These are phyloP conservation scores for Tardiomyces depauwii DNA, from an alignment of 1,139 yeast genomes.

Conservation along the genomic window DNA sequence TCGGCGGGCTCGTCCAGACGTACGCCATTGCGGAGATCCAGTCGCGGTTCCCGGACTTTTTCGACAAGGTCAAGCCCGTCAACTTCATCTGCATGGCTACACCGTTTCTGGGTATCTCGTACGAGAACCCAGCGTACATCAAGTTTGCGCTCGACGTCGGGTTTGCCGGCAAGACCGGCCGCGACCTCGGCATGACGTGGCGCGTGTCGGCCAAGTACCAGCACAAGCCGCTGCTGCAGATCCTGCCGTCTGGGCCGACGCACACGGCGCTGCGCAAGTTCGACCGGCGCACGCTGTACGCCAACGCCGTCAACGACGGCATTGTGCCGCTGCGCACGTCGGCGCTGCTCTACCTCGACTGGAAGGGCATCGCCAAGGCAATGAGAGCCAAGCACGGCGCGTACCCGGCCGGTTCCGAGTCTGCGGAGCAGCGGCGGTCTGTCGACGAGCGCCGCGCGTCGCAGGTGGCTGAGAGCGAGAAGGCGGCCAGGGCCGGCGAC, in stretches of 20 bases:
- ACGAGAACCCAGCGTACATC: slow-evolving; percentile 81
- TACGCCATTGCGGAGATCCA: slow-evolving; percentile 81
- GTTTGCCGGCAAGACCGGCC: slow-evolving; percentile 87
- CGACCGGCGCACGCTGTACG: slow-evolving; percentile 60
- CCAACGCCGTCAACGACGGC: slow-evolving; percentile 79
- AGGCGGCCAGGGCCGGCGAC: no score
- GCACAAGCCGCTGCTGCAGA: slow-evolving; percentile 51
- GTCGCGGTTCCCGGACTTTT: slow-evolving; percentile 61
- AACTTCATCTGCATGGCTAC: slow-evolving; percentile 80
- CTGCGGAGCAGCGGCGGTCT: neutral
- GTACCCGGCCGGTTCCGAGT: neutral
- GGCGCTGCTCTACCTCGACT: slow-evolving; percentile 66
- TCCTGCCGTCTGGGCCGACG: slow-evolving; percentile 76
- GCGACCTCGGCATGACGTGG: slow-evolving; percentile 66
- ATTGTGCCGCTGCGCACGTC: slow-evolving; percentile 89
- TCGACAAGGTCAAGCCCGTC: slow-evolving; percentile 54
- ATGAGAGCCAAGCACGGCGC: slow-evolving; percentile 31
- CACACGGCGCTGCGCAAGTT: slow-evolving; percentile 55
- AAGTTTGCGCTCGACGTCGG: slow-evolving; percentile 81
- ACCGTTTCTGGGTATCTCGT: slow-evolving; percentile 76
- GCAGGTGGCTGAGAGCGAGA: no score
- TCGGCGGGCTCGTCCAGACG: slow-evolving; percentile 86
- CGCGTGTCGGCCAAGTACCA: slow-evolving; percentile 17
- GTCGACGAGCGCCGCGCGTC: no score
- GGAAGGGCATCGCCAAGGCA: slow-evolving; percentile 48